Evolutionary conservation across 352 stramenopile species (phyloP).

Genomic region (Lagenidium sp.): DNA sequence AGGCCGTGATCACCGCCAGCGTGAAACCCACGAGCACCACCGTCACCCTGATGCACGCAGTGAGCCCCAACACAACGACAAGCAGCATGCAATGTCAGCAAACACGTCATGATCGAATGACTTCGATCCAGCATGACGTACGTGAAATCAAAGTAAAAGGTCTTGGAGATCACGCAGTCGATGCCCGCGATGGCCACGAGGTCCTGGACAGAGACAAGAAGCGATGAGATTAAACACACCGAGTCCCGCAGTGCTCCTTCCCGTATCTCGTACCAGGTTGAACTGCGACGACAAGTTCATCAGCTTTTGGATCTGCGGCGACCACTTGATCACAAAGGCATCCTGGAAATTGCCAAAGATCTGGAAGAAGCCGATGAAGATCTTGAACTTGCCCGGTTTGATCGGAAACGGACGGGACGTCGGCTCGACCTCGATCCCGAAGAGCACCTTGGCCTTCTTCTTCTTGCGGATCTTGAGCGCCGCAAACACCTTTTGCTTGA

Average conservation of each 20-base stretch:
- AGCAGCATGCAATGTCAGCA: neutral
- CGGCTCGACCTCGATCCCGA: conserved; percentile 47
- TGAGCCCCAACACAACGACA: neutral
- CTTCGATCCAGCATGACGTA: too few relatives aligned
- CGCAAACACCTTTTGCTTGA: conserved; percentile 4
- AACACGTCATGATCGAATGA: neutral
- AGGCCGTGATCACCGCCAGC: conserved; percentile 39
- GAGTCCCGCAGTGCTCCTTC: too few relatives aligned
- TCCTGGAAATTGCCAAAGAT: conserved; percentile 74
- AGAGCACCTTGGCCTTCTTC: conserved; percentile 28
- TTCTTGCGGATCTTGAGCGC: conserved; percentile 13
- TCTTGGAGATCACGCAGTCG: conserved; percentile 65
- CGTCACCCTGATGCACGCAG: conserved; percentile 41
- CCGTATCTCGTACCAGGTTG: conserved; percentile 36
- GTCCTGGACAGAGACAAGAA: too few relatives aligned
- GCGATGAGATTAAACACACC: too few relatives aligned
- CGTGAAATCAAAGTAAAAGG: conserved; percentile 73
- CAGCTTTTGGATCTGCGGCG: conserved; percentile 32
- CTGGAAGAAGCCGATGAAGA: conserved; percentile 75
- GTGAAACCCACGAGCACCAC: conserved; percentile 33
- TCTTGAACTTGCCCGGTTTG: conserved; percentile 68
- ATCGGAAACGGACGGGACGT: conserved; percentile 33
- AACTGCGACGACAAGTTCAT: conserved; percentile 66
- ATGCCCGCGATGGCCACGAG: conserved; percentile 60
- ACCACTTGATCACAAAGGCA: conserved; percentile 63